phyloP scores from a whole-genome alignment of 345 rosid species.

The Arabis hirsuta region DNA sequence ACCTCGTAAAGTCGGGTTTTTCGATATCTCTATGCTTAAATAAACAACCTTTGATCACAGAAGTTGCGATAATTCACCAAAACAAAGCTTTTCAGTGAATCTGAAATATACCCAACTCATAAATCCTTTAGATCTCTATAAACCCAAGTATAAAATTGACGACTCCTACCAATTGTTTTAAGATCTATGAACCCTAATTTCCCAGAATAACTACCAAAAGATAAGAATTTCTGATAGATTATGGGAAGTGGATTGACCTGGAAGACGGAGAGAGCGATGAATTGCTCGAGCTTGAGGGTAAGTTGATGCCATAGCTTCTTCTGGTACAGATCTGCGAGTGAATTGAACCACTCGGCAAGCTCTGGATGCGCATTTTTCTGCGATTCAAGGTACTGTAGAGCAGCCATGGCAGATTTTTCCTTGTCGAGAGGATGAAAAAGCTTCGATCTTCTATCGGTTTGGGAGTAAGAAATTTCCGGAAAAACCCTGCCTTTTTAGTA shows the following conservation, averaged over 20 bases:
- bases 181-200: conserved; percentile 38
- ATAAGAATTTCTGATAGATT: neutral
- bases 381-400: conserved; percentile 82
- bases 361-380: conserved; percentile 73
- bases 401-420: conserved; percentile 61
- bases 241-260: conserved; percentile 52
- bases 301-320: conserved; percentile 99
- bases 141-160: neutral
- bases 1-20: neutral
- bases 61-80: neutral
- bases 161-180: neutral
- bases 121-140: conserved; percentile 23
- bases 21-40: neutral
- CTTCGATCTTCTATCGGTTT: conserved; percentile 25
- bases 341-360: conserved; percentile 84
- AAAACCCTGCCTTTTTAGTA: conserved; percentile 39
- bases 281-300: conserved; percentile 93
- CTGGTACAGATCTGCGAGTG: conserved; percentile 97
- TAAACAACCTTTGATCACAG: conserved; percentile 4
- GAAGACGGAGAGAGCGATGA: conserved; percentile 76
- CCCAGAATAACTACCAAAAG: conserved; percentile 4
- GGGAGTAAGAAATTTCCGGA: neutral
- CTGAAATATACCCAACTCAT: conserved; percentile 15
- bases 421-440: conserved; percentile 15
- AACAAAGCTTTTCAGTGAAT: conserved; percentile 28